Base-by-base conservation (phyloP, 2,329 filamentous ascomycete species). In the Botrytis pseudocinerea region DNA sequence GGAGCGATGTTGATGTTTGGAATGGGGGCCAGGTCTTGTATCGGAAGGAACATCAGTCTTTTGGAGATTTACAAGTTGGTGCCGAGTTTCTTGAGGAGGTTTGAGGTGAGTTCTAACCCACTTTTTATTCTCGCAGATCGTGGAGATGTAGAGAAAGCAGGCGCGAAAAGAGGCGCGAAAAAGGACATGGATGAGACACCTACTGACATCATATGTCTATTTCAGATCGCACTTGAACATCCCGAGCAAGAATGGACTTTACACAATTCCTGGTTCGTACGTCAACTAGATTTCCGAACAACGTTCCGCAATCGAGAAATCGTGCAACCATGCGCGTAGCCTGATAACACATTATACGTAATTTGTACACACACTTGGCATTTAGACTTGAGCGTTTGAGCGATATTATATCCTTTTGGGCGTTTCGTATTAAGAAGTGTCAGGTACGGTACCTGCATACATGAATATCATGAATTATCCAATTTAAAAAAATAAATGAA, bases 1-100 rank as follows among this genome's bases (percentile, higher is more conserved):
- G 88, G 87, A 1, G 85, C 85, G n/a, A 90, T 92, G 89, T 85
- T 92, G 80, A 90, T 93, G 77, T 93, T 93, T 80, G 91, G 91
- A 1, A 91, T 91, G 82, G 91, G 91, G 0, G 87, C 88, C 18
- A 83, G 91, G 77, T 93, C 91, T 2, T 93, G 91, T 77, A 92
- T 85, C 82, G 92, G 92, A 62, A 90, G 89, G 85, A 90, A 90
- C 74, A 90, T 90, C 65, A 88, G 86, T 74, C 76, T 90, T 78
- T 76, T 90, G 77, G 88, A 90, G 83, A 89, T 90, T 73, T 90
- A 90, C 80, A 90, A 90, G 83, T 78, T 90, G 65, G 86, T 90
- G 38, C 88, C 88, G 59, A 87, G 83, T 71, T 78, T 93, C 78
- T 80, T 93, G 81, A 83, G 90, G 79, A 84, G 88, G 74, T 93